Base-by-base conservation (phyloP, 352 stramenopile genomes). In the Phytophthora pluvialis region DNA sequence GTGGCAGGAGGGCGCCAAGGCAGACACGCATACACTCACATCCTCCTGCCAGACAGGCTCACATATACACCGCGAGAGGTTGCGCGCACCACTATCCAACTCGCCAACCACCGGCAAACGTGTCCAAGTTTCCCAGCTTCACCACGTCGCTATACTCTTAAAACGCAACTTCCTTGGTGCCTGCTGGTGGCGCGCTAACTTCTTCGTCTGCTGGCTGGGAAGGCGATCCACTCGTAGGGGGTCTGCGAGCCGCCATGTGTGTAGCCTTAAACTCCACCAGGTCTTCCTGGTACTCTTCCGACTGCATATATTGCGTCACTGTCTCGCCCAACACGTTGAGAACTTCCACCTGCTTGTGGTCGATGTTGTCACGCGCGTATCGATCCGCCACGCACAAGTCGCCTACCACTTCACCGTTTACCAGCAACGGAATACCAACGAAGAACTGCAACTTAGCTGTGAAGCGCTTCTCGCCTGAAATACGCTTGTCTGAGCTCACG, bases 301-400 rank as follows among this genome's bases (percentile, higher is more conserved):
- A 94, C 45, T 88, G 85, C 88, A 96, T 96, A 79, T 96, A 96
- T 68, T 93, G 82, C 31, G 88, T 95, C 49, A 89, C 86, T 1
- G 88, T 95, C 74, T 94, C 86, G 26, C 85, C 88, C n/a, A 96
- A 74, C 16, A 96, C 86, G 47, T 89, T 92, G 28, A 96, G 73
- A 33, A 96, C 88, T 36, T 96, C 88, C 25, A 96, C 82, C 16
- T 91, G 77, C 51, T 93, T 89, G 55, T 93, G 85, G 48, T 96
- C 86, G 50, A 96, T 93, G 33, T 76, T 76, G 32, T 94, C 85
- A 57, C 88, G 86, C 2, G 88, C 80, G 31, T 90, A 88, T 4
- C 80, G 76, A 64, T 96, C 88, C 2, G 86, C 88, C 25, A 96
- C 88, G 49, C 88, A 96, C 45, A 96, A 69, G 43, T 96, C 88